Evolutionary conservation across 306 rosid genomes (phyloP).

Genomic region (Ormosia emarginata): DNA sequence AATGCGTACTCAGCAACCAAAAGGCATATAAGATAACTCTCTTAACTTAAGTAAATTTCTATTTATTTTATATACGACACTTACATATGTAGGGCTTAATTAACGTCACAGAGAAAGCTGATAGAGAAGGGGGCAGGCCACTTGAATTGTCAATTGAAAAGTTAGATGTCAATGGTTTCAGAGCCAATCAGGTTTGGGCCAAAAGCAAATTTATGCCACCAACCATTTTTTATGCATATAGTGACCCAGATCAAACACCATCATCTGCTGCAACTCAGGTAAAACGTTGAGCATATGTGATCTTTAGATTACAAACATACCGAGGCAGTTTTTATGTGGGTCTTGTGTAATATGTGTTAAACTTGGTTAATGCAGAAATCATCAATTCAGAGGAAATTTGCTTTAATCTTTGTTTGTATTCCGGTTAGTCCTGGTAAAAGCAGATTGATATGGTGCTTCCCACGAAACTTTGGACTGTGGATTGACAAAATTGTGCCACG

Average conservation of each 20-base stretch:
- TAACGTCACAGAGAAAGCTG: constrained; percentile 56
- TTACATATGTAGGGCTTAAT: constrained; percentile 6
- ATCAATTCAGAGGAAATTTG: constrained; percentile 30
- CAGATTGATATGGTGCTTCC: constrained; percentile 88
- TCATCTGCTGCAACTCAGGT: constrained; percentile 60
- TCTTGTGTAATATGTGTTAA: neutral
- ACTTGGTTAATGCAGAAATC: constrained; percentile 46
- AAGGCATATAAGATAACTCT: constrained; percentile 38
- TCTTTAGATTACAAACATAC: neutral
- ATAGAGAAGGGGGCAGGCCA: constrained; percentile 97
- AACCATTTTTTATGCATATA: constrained; percentile 53
- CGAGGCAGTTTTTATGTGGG: neutral
- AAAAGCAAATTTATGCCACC: constrained; percentile 63
- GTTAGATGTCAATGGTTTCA: constrained; percentile 64
- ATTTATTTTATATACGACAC: constrained; percentile 5
- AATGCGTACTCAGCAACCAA: constrained; percentile 45
- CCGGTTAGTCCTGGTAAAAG: constrained; percentile 96
- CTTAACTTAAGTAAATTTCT: neutral
- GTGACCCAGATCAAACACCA: constrained; percentile 34
- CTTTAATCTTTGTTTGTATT: constrained; percentile 62
- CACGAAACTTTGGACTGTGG: constrained; percentile 77
- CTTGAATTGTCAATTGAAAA: constrained; percentile 50
- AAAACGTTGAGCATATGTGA: neutral
- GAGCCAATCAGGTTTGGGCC: constrained; percentile 50
- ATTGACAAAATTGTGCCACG: constrained; percentile 73